Percentiles rank a stretch among this genome's conserved stretches.
These are phyloP conservation scores for Trametes pubescens DNA, from an alignment of 1,284 basidiomycete species.

Conservation along the genomic window DNA sequence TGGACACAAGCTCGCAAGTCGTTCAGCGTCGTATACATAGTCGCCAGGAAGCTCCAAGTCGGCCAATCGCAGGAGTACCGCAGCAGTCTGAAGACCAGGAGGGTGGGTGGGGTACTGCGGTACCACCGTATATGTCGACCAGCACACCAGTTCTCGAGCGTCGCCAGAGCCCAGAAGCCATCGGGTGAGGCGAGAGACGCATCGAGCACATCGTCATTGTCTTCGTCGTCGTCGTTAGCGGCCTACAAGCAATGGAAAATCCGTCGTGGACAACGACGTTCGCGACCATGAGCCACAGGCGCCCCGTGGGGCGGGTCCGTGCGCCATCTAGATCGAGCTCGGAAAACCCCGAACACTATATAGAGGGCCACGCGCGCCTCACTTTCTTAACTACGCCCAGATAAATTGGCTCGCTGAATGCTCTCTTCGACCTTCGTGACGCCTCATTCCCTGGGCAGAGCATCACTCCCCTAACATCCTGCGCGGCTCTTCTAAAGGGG, in stretches of 20 bases:
- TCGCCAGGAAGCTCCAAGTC: neutral
- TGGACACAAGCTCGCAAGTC: neutral
- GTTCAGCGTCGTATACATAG: neutral
- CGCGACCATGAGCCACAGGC: neutral
- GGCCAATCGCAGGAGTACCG: slow-evolving; percentile 14
- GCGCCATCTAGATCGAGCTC: neutral
- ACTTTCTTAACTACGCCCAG: slow-evolving; percentile 15
- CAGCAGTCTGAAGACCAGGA: slow-evolving; percentile 19
- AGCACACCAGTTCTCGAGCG: no score
- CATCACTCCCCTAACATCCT: slow-evolving; percentile 9
- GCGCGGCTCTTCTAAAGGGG: slow-evolving; percentile 16
- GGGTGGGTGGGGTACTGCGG: slow-evolving; percentile 7
- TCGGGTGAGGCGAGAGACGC: neutral
- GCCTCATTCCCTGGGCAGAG: slow-evolving; percentile 37
- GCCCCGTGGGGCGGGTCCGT: neutral
- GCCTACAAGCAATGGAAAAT: slow-evolving; percentile 2
- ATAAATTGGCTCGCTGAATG: slow-evolving; percentile 34
- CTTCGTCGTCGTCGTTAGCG: slow-evolving; percentile 9
- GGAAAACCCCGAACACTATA: slow-evolving; percentile 4
- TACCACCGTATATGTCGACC: neutral
- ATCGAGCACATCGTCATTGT: neutral
- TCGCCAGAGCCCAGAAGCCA: neutral
- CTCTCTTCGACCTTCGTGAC: slow-evolving; percentile 24
- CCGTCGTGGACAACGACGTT: no score
- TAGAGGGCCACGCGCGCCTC: neutral